Percentiles rank a stretch among this genome's conserved stretches.
phyloP scores from a whole-genome alignment of 805 yeast genomes.

The Wickerhamiella galacta region DNA sequence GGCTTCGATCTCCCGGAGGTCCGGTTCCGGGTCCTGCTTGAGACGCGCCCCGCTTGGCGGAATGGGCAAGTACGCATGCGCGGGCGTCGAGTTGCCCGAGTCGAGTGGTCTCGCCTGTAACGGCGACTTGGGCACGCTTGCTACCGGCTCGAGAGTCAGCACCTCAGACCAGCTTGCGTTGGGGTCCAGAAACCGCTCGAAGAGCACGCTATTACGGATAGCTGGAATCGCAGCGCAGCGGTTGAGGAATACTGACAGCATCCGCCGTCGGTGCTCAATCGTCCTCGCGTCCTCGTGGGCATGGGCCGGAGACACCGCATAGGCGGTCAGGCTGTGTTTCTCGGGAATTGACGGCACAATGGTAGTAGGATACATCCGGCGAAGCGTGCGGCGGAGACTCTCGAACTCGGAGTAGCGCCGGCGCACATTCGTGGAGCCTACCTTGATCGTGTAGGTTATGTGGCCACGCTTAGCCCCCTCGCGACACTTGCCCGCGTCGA shows the following conservation, averaged over 20 bases:
- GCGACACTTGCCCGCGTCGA: constrained; percentile 71
- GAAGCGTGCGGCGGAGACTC: constrained; percentile 52
- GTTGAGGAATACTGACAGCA: constrained; percentile 61
- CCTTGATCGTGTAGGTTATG: constrained; percentile 64
- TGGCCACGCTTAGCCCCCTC: constrained; percentile 66
- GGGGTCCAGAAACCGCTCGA: constrained; percentile 71
- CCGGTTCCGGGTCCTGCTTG: constrained; percentile 20
- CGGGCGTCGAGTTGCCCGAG: constrained; percentile 38
- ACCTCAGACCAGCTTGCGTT: constrained; percentile 73
- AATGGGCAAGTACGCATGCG: constrained; percentile 46
- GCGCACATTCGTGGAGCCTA: constrained; percentile 47
- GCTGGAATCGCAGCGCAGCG: constrained; percentile 46
- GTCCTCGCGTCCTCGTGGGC: constrained; percentile 27
- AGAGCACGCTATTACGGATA: constrained; percentile 43
- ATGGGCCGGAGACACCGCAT: constrained; percentile 29
- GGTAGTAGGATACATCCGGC: constrained; percentile 59
- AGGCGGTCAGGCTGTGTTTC: constrained; percentile 45
- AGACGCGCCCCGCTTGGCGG: constrained; percentile 31
- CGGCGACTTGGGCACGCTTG: constrained; percentile 34
- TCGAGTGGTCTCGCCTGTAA: constrained; percentile 45
- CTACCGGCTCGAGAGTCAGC: constrained; percentile 36
- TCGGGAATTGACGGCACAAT: constrained; percentile 91
- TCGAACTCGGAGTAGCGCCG: constrained; percentile 90
- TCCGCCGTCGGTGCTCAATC: constrained; percentile 55
- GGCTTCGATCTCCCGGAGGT: constrained; percentile 27